These are phyloP conservation scores for Colletotrichum kahawae DNA, from an alignment of 2,329 filamentous ascomycete genomes.

Conservation along the genomic window DNA sequence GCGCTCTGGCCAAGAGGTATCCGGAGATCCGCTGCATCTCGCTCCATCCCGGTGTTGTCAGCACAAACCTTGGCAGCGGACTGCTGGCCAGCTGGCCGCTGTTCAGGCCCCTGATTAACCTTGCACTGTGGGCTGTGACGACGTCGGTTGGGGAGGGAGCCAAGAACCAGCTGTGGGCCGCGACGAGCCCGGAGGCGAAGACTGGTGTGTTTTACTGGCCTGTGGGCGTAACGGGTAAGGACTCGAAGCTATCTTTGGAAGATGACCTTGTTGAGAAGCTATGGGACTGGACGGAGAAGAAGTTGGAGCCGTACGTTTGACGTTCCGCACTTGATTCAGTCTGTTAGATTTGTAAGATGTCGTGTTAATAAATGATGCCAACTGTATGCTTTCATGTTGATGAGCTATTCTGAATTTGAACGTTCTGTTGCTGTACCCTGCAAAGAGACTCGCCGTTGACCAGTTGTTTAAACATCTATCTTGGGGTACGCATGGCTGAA, in stretches of 20 bases:
- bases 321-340: too few relatives aligned
- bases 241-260: slow-evolving; percentile 26
- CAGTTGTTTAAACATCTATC: background rate
- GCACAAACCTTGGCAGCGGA: slow-evolving; percentile 29
- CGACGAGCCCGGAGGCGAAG: slow-evolving; percentile 15
- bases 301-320: slow-evolving; percentile 25
- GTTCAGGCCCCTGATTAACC: background rate
- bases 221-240: slow-evolving; percentile 30
- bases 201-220: slow-evolving; percentile 38
- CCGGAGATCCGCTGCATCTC: slow-evolving; percentile 47
- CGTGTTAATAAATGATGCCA: background rate
- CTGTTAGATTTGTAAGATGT: background rate
- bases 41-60: slow-evolving; percentile 47
- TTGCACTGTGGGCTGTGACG: background rate
- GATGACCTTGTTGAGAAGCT: slow-evolving; percentile 32
- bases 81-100: background rate
- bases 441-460: background rate
- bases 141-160: slow-evolving; percentile 6
- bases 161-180: slow-evolving; percentile 23
- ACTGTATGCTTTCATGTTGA: background rate
- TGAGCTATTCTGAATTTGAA: background rate
- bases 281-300: slow-evolving; percentile 41
- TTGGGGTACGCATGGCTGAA: background rate
- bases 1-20: slow-evolving; percentile 33
- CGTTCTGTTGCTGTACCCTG: background rate